Evolutionary conservation across 2,329 filamentous ascomycete genomes (phyloP).

Genomic region (Colletotrichum coccodes): DNA sequence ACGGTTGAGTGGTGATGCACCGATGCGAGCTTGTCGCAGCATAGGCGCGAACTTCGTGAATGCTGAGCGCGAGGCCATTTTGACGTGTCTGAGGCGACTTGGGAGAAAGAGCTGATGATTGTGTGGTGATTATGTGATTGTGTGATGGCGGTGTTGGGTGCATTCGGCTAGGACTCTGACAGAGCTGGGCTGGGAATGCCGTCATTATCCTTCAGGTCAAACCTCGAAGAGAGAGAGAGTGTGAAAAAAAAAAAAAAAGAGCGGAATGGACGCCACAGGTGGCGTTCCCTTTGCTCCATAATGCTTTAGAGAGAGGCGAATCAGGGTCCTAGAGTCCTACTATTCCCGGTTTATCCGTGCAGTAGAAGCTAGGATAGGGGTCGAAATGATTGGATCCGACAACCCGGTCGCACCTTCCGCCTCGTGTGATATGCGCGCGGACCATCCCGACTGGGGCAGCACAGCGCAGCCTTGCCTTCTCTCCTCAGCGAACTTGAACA

Average conservation of each 20-base stretch:
- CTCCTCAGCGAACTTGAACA: slow-evolving; percentile 11
- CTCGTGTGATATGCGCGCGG: slow-evolving; percentile 3
- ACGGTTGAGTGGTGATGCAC: slow-evolving; percentile 14
- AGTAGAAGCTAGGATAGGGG: neutral
- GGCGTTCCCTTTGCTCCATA: neutral
- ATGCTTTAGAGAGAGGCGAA: neutral
- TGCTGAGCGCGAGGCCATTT: slow-evolving; percentile 28
- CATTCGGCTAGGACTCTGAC: neutral
- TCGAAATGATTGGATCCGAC: slow-evolving; percentile 7
- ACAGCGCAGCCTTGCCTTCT: slow-evolving; percentile 19
- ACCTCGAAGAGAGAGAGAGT: neutral
- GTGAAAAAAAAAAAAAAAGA: neutral
- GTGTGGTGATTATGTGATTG: neutral
- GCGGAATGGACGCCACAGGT: slow-evolving; percentile 14
- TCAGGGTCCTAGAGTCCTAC: slow-evolving; percentile 1
- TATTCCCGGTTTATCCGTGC: neutral
- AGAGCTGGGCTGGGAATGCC: slow-evolving; percentile 14
- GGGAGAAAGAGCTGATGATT: neutral
- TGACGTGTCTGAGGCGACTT: neutral
- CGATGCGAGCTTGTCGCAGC: slow-evolving; percentile 18
- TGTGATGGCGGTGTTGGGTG: neutral
- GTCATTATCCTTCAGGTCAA: slow-evolving; percentile 10
- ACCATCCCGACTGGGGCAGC: slow-evolving; percentile 11
- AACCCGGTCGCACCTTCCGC: slow-evolving; percentile 21
- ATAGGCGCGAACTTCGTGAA: slow-evolving; percentile 18